Evolutionary conservation across 2,329 filamentous ascomycete species (phyloP).

Genomic region (Phialophora tarda): DNA sequence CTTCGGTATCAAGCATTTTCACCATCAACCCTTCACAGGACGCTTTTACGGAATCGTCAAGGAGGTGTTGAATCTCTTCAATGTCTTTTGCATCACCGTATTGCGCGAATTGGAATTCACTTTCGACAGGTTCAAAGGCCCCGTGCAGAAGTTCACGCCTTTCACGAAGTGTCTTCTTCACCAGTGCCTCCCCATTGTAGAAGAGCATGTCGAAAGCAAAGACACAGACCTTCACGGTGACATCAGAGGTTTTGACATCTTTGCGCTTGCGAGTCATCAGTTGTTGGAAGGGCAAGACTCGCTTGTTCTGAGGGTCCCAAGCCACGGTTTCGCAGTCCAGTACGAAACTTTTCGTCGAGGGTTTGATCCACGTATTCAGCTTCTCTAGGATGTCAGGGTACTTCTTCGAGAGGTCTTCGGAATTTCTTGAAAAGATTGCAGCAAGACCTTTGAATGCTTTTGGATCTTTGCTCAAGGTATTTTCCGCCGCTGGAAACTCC

Average conservation of each 20-base stretch:
- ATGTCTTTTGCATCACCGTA: slow-evolving; percentile 85
- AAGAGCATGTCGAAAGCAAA: slow-evolving; percentile 96
- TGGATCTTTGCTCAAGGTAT: slow-evolving; percentile 67
- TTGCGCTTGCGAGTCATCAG: slow-evolving; percentile 98
- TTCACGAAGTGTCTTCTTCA: slow-evolving; percentile 84
- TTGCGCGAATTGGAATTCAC: slow-evolving; percentile 89
- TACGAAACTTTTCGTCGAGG: slow-evolving; percentile 90
- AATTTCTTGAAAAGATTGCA: slow-evolving; percentile 96
- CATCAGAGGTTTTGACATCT: slow-evolving; percentile 92
- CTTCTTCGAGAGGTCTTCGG: slow-evolving; percentile 94
- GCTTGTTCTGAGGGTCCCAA: slow-evolving; percentile 94
- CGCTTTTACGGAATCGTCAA: slow-evolving; percentile 94
- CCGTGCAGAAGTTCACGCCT: slow-evolving; percentile 74
- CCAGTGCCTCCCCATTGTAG: slow-evolving; percentile 85
- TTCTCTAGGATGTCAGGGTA: slow-evolving; percentile 95
- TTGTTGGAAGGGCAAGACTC: slow-evolving; percentile 95
- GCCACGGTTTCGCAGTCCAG: slow-evolving; percentile 98
- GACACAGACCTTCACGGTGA: slow-evolving; percentile 95
- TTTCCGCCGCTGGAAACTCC: slow-evolving; percentile 67
- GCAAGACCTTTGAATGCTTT: slow-evolving; percentile 69
- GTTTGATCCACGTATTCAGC: slow-evolving; percentile 85
- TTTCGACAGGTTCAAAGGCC: slow-evolving; percentile 78
- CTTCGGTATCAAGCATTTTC: slow-evolving; percentile 94
- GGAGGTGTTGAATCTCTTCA: slow-evolving; percentile 87
- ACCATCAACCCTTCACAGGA: slow-evolving; percentile 99